phyloP scores from a whole-genome alignment of 2,329 filamentous ascomycete genomes.

The Capronia epimyces region DNA sequence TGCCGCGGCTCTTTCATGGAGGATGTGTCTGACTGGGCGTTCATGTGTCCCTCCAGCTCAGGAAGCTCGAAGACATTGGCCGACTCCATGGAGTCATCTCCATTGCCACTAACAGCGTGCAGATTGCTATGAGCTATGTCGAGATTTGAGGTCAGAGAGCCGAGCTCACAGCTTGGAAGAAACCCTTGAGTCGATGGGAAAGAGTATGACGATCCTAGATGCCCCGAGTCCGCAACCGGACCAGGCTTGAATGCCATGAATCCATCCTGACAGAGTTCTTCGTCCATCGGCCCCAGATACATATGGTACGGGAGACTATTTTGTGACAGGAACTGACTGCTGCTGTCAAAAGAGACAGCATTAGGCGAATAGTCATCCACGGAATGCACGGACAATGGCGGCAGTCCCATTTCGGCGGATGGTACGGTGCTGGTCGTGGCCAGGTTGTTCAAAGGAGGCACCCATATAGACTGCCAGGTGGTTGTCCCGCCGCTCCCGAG shows the following conservation, averaged over 20 bases:
- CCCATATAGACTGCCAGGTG: slow-evolving; percentile 40
- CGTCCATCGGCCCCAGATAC: slow-evolving; percentile 12
- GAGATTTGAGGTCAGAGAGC: slow-evolving; percentile 2
- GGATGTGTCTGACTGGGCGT: not conserved
- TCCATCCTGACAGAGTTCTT: slow-evolving; percentile 21
- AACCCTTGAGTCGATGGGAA: slow-evolving; percentile 5
- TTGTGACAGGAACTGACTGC: slow-evolving; percentile 13
- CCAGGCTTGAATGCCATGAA: slow-evolving; percentile 12
- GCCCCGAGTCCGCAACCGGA: slow-evolving; percentile 3
- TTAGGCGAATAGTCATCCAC: slow-evolving; percentile 20
- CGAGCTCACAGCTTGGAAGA: not conserved
- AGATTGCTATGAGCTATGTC: slow-evolving; percentile 1
- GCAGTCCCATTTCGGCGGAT: slow-evolving; percentile 20
- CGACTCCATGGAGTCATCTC: not conserved
- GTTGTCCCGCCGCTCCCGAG: slow-evolving; percentile 39
- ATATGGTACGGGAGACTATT: slow-evolving; percentile 7
- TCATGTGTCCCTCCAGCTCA: not conserved
- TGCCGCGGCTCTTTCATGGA: not conserved
- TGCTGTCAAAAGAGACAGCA: slow-evolving; percentile 12
- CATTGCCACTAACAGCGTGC: not conserved
- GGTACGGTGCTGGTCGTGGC: slow-evolving; percentile 37
- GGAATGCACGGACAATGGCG: slow-evolving; percentile 25
- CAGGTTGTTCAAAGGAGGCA: slow-evolving; percentile 35
- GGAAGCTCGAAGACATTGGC: slow-evolving; percentile 15
- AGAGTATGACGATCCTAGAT: slow-evolving; percentile 10